Evolutionary conservation across 768 basidiomycete species (phyloP).

Genomic region (Mrakia hoshinonis): DNA sequence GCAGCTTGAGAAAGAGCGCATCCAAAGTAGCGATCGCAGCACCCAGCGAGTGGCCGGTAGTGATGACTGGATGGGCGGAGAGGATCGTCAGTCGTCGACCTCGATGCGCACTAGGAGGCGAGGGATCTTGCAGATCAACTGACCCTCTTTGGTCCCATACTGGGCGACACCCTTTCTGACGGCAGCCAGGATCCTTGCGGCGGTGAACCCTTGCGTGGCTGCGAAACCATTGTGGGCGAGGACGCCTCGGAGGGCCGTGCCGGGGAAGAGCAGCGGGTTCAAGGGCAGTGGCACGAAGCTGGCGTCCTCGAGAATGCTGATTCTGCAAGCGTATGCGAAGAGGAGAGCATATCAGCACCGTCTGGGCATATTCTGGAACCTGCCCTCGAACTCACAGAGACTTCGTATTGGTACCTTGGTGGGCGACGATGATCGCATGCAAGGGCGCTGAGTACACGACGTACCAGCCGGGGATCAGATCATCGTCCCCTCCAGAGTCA

Average conservation of each 20-base stretch:
- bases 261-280: neutral
- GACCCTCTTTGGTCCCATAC: neutral
- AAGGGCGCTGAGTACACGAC: neutral
- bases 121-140: too few species aligned
- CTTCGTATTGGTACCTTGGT: neutral
- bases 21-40: neutral
- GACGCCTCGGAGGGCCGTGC: neutral
- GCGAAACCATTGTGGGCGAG: neutral
- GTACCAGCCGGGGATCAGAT: neutral
- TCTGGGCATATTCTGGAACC: too few species aligned
- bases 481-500: too few species aligned
- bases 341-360: neutral
- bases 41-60: constrained; percentile 1
- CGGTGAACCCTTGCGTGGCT: neutral
- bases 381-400: neutral
- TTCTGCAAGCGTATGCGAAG: neutral
- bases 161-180: neutral
- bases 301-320: neutral
- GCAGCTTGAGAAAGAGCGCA: constrained; percentile 8
- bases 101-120: too few species aligned
- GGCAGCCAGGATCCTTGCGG: neutral
- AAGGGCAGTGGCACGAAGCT: neutral
- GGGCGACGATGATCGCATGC: neutral
- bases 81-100: neutral
- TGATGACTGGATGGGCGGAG: neutral